Evolutionary conservation across 2,329 filamentous ascomycete species (phyloP).

Genomic region (Pezicula rhizophila): DNA sequence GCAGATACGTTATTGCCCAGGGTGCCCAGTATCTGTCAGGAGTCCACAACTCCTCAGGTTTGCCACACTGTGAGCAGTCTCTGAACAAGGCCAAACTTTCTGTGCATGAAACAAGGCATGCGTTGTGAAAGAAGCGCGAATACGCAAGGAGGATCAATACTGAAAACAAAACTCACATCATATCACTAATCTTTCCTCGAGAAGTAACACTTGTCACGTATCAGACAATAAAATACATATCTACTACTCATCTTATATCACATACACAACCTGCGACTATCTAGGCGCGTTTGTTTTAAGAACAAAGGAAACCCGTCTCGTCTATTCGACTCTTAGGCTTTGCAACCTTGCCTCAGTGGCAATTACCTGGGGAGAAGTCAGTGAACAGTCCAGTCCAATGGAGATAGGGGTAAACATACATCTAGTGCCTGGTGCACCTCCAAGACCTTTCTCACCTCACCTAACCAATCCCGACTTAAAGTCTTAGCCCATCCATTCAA

Average conservation of each 20-base stretch:
- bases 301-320: conserved; percentile 19
- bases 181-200: neutral
- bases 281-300: conserved; percentile 1
- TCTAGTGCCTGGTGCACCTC: conserved; percentile 96
- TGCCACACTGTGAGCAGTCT: no score
- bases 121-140: no score
- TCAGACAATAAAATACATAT: neutral
- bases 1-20: no score
- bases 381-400: conserved; percentile 1
- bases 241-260: neutral
- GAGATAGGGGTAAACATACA: conserved; percentile 51
- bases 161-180: no score
- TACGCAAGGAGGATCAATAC: no score
- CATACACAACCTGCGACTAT: conserved; percentile 1
- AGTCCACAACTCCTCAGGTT: no score
- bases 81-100: no score
- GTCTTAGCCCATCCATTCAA: conserved; percentile 93
- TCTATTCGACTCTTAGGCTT: conserved; percentile 75
- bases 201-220: neutral
- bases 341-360: conserved; percentile 84
- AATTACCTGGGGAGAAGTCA: conserved; percentile 59
- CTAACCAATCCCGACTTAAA: conserved; percentile 87
- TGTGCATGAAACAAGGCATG: no score
- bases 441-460: conserved; percentile 82
- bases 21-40: no score